Percentiles rank a stretch among this genome's conserved stretches.
These are phyloP conservation scores for Aureobasidium sp. DNA, from an alignment of 2,329 filamentous ascomycete genomes.

Conservation along the genomic window DNA sequence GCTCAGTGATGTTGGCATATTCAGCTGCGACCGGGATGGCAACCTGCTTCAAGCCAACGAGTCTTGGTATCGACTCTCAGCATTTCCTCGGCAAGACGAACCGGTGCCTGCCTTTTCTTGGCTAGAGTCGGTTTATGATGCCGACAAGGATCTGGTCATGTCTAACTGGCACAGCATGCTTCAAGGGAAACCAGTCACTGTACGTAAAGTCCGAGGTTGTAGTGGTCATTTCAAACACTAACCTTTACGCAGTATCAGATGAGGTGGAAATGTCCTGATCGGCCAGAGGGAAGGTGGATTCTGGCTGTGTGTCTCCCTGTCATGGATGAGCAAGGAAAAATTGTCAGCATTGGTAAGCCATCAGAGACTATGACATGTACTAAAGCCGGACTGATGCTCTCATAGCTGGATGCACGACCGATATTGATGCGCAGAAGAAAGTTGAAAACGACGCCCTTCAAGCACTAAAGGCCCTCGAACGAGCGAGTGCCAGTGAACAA, in stretches of 20 bases:
- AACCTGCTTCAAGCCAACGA: slow-evolving; percentile 18
- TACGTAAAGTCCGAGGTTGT: not conserved
- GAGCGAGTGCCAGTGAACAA: slow-evolving; percentile 32
- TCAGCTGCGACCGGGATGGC: slow-evolving; percentile 13
- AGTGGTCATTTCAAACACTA: not conserved
- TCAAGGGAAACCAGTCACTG: slow-evolving; percentile 5
- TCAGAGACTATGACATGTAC: not conserved
- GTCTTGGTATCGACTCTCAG: slow-evolving; percentile 13
- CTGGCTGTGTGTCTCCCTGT: slow-evolving; percentile 21
- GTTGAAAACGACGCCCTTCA: slow-evolving; percentile 31
- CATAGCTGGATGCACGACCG: slow-evolving; percentile 22
- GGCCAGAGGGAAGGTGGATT: slow-evolving; percentile 19
- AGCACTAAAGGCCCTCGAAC: slow-evolving; percentile 34
- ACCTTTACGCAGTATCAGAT: slow-evolving; percentile 5
- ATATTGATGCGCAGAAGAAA: slow-evolving; percentile 23
- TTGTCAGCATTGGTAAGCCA: slow-evolving; percentile 15
- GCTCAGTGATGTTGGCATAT: slow-evolving; percentile 17
- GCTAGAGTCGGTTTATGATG: slow-evolving; percentile 6
- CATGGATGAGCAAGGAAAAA: slow-evolving; percentile 18
- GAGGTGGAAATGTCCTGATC: slow-evolving; percentile 8
- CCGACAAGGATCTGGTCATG: slow-evolving; percentile 11
- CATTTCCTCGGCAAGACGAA: not conserved
- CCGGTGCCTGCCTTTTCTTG: slow-evolving; percentile 6
- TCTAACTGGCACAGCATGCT: not conserved
- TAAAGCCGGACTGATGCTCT: not conserved